Evolutionary conservation across 2,329 filamentous ascomycete species (phyloP), one percentile per base, ranked within the genome.

Genomic region (Nemania bipapillata): DNA sequence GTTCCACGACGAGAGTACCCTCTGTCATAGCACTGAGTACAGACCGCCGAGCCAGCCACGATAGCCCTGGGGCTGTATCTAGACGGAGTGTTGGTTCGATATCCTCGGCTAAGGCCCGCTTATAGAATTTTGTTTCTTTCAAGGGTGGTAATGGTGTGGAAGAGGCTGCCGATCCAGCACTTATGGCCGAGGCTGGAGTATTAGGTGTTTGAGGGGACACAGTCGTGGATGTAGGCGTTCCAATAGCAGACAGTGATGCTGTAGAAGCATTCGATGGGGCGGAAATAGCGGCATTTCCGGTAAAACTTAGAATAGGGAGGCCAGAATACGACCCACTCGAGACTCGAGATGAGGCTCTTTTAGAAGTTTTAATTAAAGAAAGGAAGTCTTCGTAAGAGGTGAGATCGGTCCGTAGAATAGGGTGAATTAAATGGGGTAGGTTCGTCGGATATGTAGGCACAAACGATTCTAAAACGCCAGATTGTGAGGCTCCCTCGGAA

Each of bases 101-200:
- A 77, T 99, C 96, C 79, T 99, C 96, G 22, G 89, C 86, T 28
- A 98, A 81, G 5, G 90, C 90, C 54, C 96, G 90, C 82, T 98
- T 98, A 83, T 95, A 99, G 78, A 98, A 99, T 72, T 92, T 93
- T 30, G 92, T 93, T 65, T 98, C 96, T 77, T 96, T 97, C 47
- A 99, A 82, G 4, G 90, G 89, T 2, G 87, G 89, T 37, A 87
- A 76, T 22, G 79, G 78, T 50, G 78, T 78, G 20, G 77, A 77
- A 37, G 80, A 73, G 42, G 80, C 73, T 26, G 77, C 75, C 2
- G 86, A 86, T 55, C 77, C 77, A 12, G 80, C 78, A 73, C 86
- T 87, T 45, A 82, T 75, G 7, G 80, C 84, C 58, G 83, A 90
- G 73, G 85, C 86, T 53, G 84, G 87, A 4, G 83, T 89, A 70